A percentile compares a stretch with the other conserved stretches of the same genome.
phyloP scores from a whole-genome alignment of 2,329 filamentous ascomycete genomes.

The Talaromyces amestolkiae region DNA sequence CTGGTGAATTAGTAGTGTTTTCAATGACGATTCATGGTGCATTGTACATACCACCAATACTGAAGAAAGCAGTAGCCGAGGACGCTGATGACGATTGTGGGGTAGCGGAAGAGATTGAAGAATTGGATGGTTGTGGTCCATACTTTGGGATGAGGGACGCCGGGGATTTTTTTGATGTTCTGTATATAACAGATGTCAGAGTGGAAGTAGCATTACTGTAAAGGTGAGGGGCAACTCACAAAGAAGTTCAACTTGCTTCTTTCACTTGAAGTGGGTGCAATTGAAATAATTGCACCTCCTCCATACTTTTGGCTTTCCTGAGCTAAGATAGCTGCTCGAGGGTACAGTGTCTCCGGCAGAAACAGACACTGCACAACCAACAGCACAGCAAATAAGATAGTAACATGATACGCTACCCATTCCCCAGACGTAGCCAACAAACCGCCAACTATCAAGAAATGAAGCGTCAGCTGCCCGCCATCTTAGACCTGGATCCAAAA shows the following conservation, averaged over 20 bases:
- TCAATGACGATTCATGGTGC: not conserved
- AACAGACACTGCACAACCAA: slow-evolving; percentile 50
- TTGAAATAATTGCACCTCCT: not conserved
- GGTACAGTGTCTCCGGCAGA: slow-evolving; percentile 58
- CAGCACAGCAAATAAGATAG: slow-evolving; percentile 52
- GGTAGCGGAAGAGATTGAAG: slow-evolving; percentile 47
- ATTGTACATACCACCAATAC: slow-evolving; percentile 55
- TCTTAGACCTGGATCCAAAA: not conserved
- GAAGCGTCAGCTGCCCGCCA: not conserved
- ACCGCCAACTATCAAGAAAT: slow-evolving; percentile 48
- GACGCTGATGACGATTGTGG: slow-evolving; percentile 47
- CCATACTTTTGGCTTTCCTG: not conserved
- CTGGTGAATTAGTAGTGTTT: not conserved
- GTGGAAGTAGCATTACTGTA: not conserved
- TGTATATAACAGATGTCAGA: not conserved
- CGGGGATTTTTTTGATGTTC: slow-evolving; percentile 45
- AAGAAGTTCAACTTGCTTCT: not conserved
- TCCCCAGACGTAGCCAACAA: slow-evolving; percentile 48
- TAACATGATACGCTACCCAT: slow-evolving; percentile 57
- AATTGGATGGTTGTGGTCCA: slow-evolving; percentile 50
- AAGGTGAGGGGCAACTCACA: not conserved
- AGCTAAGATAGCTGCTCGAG: slow-evolving; percentile 32
- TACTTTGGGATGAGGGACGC: slow-evolving; percentile 51
- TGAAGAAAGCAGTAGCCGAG: slow-evolving; percentile 53
- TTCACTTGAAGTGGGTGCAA: not conserved